Evolutionary conservation across 192 early-diverging fungal genomes (phyloP).

Genomic region (Chytriomyces confervae): DNA sequence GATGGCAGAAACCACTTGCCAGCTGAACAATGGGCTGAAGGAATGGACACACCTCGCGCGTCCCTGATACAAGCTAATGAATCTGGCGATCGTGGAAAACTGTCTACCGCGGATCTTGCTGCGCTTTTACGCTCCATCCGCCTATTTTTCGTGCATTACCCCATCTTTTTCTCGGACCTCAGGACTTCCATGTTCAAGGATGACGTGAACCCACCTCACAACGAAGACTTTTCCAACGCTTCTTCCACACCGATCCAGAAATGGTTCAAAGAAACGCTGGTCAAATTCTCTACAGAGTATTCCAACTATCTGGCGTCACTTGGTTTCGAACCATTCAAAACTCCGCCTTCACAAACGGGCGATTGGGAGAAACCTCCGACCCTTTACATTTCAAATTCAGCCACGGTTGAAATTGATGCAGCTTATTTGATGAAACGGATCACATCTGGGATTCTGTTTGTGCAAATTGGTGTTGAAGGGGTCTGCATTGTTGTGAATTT

Average conservation of each 20-base stretch:
- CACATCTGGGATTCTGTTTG: slow-evolving; percentile 41
- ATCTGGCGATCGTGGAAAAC: neutral
- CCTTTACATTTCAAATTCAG: slow-evolving; percentile 33
- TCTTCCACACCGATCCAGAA: neutral
- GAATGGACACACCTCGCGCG: neutral
- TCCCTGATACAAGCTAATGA: neutral
- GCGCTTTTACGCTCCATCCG: slow-evolving; percentile 50
- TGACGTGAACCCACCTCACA: neutral
- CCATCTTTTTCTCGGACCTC: slow-evolving; percentile 56
- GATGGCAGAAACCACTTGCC: neutral
- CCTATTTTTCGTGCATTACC: slow-evolving; percentile 52
- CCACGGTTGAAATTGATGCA: slow-evolving; percentile 38
- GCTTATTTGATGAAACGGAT: slow-evolving; percentile 42
- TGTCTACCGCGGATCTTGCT: slow-evolving; percentile 47
- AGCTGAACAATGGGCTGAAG: slow-evolving; percentile 14
- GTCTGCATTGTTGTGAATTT: slow-evolving; percentile 54
- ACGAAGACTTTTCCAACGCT: neutral
- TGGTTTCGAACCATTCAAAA: slow-evolving; percentile 37
- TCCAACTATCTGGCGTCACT: slow-evolving; percentile 42
- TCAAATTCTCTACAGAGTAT: slow-evolving; percentile 44
- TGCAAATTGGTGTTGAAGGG: slow-evolving; percentile 55
- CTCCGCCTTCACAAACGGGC: neutral
- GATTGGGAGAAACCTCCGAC: slow-evolving; percentile 18
- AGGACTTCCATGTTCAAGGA: slow-evolving; percentile 30
- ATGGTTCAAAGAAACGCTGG: slow-evolving; percentile 51